Evolutionary conservation across 1,139 yeast genomes (phyloP).

Genomic region (Geotrichum reessii): DNA sequence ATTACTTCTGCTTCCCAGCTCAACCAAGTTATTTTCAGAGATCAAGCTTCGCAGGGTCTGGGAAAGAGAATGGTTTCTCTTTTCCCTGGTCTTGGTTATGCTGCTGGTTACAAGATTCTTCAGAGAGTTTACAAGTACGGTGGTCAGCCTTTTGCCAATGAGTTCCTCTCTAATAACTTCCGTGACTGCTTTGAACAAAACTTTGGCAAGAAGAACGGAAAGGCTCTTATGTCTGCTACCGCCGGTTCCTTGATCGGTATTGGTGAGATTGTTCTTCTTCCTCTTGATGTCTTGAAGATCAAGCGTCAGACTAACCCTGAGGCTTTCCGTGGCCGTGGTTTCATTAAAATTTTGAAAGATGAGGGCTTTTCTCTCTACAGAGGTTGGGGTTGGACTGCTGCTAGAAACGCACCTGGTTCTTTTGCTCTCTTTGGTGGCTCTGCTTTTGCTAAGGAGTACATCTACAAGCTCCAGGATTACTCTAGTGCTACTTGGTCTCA

Average conservation of each 20-base stretch:
- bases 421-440: constrained; percentile 97
- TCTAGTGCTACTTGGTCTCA: constrained; percentile 90
- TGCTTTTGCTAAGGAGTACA: constrained; percentile 96
- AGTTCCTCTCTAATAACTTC: constrained; percentile 73
- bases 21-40: constrained; percentile 81
- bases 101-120: constrained; percentile 92
- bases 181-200: constrained; percentile 60
- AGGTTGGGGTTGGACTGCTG: constrained; percentile 99
- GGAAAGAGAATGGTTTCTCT: constrained; percentile 71
- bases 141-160: constrained; percentile 98
- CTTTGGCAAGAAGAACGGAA: constrained; percentile 93
- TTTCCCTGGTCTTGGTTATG: constrained; percentile 97
- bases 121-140: constrained; percentile 98
- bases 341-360: constrained; percentile 72
- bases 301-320: constrained; percentile 99
- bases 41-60: constrained; percentile 66
- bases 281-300: constrained; percentile 92
- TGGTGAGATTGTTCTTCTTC: constrained; percentile 93
- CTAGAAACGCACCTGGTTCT: constrained; percentile 98
- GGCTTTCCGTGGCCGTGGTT: constrained; percentile 95
- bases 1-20: constrained; percentile 54
- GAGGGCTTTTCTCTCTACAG: constrained; percentile 93
- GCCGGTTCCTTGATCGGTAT: constrained; percentile 97
- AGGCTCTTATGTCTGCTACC: constrained; percentile 91
- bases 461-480: constrained; percentile 80